Percentiles rank a stretch among this genome's conserved stretches.
These are phyloP conservation scores for Hortaea werneckii DNA, from an alignment of 2,329 filamentous ascomycete genomes.

Conservation along the genomic window DNA sequence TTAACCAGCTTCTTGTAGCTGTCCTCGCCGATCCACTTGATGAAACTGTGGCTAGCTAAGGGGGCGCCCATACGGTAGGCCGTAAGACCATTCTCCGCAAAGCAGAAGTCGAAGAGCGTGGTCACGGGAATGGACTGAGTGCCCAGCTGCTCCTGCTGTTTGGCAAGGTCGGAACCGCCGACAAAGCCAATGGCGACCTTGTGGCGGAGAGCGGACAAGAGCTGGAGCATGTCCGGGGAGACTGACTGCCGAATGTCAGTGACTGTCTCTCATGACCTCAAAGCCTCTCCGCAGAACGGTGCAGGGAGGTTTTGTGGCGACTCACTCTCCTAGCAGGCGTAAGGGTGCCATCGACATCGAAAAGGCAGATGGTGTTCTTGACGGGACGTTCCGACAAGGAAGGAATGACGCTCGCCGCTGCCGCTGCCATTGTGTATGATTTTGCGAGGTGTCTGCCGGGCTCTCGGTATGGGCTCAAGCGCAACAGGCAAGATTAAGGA, in stretches of 20 bases:
- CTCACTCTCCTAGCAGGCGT: slow-evolving; percentile 69
- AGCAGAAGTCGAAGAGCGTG: slow-evolving; percentile 91
- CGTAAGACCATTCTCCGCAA: slow-evolving; percentile 90
- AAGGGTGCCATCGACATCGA: slow-evolving; percentile 92
- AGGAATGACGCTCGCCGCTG: slow-evolving; percentile 44
- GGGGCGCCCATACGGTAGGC: slow-evolving; percentile 73
- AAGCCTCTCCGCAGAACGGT: no score
- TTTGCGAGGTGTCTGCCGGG: no score
- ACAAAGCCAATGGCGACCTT: slow-evolving; percentile 87
- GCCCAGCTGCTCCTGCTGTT: slow-evolving; percentile 95
- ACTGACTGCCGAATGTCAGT: slow-evolving; percentile 30
- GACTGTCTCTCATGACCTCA: background rate
- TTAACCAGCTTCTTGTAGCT: slow-evolving; percentile 69
- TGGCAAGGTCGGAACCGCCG: slow-evolving; percentile 80
- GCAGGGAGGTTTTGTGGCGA: background rate
- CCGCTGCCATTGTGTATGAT: background rate
- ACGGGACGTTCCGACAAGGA: slow-evolving; percentile 73
- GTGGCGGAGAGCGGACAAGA: slow-evolving; percentile 71
- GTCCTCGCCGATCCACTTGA: slow-evolving; percentile 79
- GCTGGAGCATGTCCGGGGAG: slow-evolving; percentile 69
- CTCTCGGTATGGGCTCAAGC: no score
- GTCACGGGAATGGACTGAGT: slow-evolving; percentile 58
- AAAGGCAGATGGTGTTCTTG: slow-evolving; percentile 88
- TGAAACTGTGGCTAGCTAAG: slow-evolving; percentile 75
- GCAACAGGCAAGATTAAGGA: no score